Base-by-base conservation (phyloP, 768 basidiomycete species). In the Russula foetens region DNA sequence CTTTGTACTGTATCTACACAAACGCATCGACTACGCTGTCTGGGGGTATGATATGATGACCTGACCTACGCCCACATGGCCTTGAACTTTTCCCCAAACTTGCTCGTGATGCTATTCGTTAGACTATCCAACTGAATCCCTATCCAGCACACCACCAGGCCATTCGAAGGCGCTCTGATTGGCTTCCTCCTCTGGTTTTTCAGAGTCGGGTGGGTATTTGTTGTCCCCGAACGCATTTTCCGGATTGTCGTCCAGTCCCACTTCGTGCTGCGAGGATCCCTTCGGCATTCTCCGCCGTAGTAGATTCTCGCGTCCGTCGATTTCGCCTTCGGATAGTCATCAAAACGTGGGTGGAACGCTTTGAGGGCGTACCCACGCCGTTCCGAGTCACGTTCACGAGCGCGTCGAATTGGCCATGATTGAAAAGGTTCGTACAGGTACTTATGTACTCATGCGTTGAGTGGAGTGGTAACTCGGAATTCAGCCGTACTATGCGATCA, bases 381-480 rank as follows among this genome's bases (percentile, higher is more conserved):
- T 83, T 83, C 4, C 71, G 68, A 53, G 86, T 86, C 5, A 83
- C 81, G 0, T 63, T 63, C 14, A 72, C 74, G 35, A 87, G 69
- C 1, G 81, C 73, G 2, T 70, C 67, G 7, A 74, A 71, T 67
- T 84, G 84, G 0, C 86, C 88, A 59, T 89, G 88, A 0, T 68
- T 77, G 67, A 80, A 87, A 71, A 87, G 90, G 67, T 90, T n/a
- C 88, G 47, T 81, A 72, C 17, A 88, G 69, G 66, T 86, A 86
- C n/a, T n/a, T n/a, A n/a, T n/a, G n/a, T n/a, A n/a, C n/a, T n/a
- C n/a, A n/a, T 0, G 67, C 65, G 51, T 70, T 65, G 50, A 68
- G 65, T n/a, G n/a, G n/a, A n/a, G n/a, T 15, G 67, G 56, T 3
- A 64, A 66, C 12, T 47, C 58, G 23, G 38, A 62, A 29, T 66